Conservation (phyloP, 176 grass and related monocot genomes). For the Avena insularis region DNA sequence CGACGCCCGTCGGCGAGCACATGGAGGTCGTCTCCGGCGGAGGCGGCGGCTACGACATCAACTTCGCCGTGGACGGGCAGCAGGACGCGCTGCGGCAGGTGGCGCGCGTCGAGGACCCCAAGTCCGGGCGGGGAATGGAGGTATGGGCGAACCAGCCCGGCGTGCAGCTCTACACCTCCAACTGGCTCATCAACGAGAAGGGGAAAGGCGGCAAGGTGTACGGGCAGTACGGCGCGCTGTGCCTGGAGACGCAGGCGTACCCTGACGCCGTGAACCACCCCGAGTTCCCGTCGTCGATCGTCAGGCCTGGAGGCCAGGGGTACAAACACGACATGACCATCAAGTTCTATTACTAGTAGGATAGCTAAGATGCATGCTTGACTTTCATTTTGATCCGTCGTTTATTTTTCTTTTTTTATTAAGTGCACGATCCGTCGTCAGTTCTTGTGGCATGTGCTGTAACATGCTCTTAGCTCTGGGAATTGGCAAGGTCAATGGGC, state of each 20-base stretch:
- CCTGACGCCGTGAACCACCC: slow-evolving; percentile 85
- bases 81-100: slow-evolving; percentile 48
- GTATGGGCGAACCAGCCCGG: slow-evolving; percentile 87
- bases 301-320: slow-evolving; percentile 59
- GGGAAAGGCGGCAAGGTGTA: slow-evolving; percentile 67
- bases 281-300: slow-evolving; percentile 67
- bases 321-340: slow-evolving; percentile 69
- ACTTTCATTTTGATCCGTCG: neutral
- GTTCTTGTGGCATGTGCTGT: neutral
- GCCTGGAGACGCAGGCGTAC: slow-evolving; percentile 80
- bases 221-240: slow-evolving; percentile 54
- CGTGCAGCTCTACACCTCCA: slow-evolving; percentile 85
- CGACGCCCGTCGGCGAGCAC: slow-evolving; percentile 48
- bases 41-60: slow-evolving; percentile 62
- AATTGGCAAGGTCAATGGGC: neutral
- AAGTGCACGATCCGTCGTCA: neutral
- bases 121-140: slow-evolving; percentile 51
- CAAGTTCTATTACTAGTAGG: slow-evolving; percentile 41
- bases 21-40: slow-evolving; percentile 50
- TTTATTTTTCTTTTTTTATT: neutral
- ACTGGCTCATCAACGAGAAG: slow-evolving; percentile 54
- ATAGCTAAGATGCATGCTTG: neutral
- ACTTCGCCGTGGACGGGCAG: slow-evolving; percentile 60
- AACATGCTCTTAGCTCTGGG: neutral
- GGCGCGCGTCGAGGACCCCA: slow-evolving; percentile 5